Conservation (phyloP, 2,329 filamentous ascomycete genomes). For the Exophiala viscosa region DNA sequence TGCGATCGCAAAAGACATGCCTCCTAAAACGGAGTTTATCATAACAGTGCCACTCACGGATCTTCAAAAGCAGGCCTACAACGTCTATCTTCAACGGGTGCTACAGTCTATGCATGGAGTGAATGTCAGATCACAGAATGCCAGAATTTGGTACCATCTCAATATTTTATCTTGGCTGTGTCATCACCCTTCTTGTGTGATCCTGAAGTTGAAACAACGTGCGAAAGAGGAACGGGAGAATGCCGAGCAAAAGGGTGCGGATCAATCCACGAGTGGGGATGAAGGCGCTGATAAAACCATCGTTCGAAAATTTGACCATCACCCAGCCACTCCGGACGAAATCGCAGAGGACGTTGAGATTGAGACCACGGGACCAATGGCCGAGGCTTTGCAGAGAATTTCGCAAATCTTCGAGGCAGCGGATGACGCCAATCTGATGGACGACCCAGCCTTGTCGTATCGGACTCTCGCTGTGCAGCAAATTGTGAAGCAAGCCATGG, state of each 20-base stretch:
- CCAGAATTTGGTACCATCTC: conserved; percentile 55
- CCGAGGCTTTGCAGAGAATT: conserved; percentile 13
- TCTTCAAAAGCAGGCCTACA: conserved; percentile 63
- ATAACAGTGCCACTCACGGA: conserved; percentile 67
- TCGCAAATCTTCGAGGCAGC: conserved; percentile 25
- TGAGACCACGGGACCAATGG: conserved; percentile 11
- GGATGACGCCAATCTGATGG: conserved; percentile 31
- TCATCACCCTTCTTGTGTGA: conserved; percentile 56
- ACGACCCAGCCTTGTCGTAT: conserved; percentile 56
- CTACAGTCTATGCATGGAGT: conserved; percentile 35
- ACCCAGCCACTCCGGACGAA: neutral
- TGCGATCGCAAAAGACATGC: conserved; percentile 63
- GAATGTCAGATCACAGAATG: conserved; percentile 27
- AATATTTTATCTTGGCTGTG: conserved; percentile 52
- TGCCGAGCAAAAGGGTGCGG: conserved; percentile 10
- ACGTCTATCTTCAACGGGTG: conserved; percentile 47
- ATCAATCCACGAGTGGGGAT: conserved; percentile 9
- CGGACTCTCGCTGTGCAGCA: conserved; percentile 65
- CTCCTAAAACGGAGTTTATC: conserved; percentile 76
- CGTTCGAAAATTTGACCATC: neutral
- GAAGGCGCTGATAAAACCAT: neutral
- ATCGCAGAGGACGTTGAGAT: conserved; percentile 4
- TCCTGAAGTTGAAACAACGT: conserved; percentile 46
- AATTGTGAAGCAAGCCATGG: conserved; percentile 65
- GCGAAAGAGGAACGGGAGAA: conserved; percentile 24